Conservation (phyloP, 2,329 filamentous ascomycete genomes). For the Trichophyton rubrum region DNA sequence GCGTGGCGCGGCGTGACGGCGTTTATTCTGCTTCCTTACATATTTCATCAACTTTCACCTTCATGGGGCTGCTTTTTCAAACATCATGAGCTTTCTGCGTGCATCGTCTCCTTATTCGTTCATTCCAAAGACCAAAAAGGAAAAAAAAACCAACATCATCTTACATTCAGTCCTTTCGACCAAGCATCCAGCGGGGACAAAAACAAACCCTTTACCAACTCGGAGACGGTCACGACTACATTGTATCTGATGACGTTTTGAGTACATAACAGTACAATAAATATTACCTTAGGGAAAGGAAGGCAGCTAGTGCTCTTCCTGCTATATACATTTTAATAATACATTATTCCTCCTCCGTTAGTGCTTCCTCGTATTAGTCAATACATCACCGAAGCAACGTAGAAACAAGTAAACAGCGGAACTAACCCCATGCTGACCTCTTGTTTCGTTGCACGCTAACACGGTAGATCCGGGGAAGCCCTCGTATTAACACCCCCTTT, state of each 20-base stretch:
- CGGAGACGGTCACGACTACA: neutral
- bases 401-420: neutral
- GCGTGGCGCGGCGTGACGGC: neutral
- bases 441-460: neutral
- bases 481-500: neutral
- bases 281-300: neutral
- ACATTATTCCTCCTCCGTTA: neutral
- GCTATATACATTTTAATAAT: neutral
- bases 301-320: neutral
- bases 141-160: neutral
- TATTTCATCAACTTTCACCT: no score
- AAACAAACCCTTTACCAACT: neutral
- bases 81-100: neutral
- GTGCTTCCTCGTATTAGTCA: neutral
- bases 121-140: neutral
- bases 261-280: neutral
- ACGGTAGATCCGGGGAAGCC: neutral
- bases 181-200: neutral
- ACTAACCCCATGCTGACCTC: neutral
- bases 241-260: neutral
- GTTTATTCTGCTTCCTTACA: neutral
- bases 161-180: neutral
- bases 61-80: neutral
- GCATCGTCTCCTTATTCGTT: constrained; percentile 1
- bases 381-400: neutral